Evolutionary conservation across 495 filamentous ascomycete genomes (phyloP).

Genomic region (Xylaria cubensis): DNA sequence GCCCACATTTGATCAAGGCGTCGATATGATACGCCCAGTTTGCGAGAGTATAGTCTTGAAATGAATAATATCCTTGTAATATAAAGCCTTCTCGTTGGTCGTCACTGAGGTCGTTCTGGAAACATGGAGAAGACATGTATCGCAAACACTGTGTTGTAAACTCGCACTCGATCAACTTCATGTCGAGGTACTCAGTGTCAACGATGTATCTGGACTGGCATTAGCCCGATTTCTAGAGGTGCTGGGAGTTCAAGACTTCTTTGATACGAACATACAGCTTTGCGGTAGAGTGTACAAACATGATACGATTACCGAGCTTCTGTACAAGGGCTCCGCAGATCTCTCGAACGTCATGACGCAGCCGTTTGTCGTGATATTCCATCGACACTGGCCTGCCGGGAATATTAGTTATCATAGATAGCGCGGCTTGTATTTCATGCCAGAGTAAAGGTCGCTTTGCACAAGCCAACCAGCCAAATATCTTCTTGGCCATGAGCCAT

Average conservation of each 20-base stretch:
- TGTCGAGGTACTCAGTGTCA: slow-evolving; percentile 35
- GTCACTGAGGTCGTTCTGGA: slow-evolving; percentile 23
- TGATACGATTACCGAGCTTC: slow-evolving; percentile 25
- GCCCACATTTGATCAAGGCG: neutral
- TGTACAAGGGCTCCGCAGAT: slow-evolving; percentile 56
- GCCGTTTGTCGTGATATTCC: slow-evolving; percentile 30
- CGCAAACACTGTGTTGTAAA: slow-evolving; percentile 44
- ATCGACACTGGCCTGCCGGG: slow-evolving; percentile 28
- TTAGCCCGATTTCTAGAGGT: neutral
- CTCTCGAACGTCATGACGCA: slow-evolving; percentile 45
- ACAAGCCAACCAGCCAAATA: slow-evolving; percentile 54
- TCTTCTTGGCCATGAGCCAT: slow-evolving; percentile 39
- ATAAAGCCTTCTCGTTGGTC: neutral
- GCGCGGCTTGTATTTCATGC: slow-evolving; percentile 55
- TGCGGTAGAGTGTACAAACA: slow-evolving; percentile 33
- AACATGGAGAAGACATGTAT: slow-evolving; percentile 48
- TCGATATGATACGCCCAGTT: slow-evolving; percentile 14
- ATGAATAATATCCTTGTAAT: slow-evolving; percentile 1
- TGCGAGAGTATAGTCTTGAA: neutral
- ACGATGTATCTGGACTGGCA: neutral
- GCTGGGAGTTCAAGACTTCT: neutral
- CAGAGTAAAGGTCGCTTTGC: slow-evolving; percentile 53
- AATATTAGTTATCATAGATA: slow-evolving; percentile 41
- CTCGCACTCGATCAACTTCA: slow-evolving; percentile 42
- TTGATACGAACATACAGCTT: slow-evolving; percentile 23